phyloP scores from a whole-genome alignment of 179 eudicot species.

The Silene coronaria region DNA sequence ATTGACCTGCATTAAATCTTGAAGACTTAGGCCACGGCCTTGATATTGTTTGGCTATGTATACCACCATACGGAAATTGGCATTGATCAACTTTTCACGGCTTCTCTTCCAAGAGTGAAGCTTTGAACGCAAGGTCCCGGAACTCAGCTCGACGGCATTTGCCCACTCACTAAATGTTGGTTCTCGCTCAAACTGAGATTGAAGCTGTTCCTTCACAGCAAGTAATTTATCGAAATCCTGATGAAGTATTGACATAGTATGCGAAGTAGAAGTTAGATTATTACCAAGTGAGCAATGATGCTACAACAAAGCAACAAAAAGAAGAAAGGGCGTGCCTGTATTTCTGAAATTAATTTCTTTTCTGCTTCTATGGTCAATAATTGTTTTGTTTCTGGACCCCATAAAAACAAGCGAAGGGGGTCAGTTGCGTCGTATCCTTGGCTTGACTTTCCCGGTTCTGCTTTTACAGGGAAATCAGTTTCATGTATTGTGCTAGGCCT shows the following conservation, averaged over 20 bases:
- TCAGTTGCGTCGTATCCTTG: slow-evolving; percentile 52
- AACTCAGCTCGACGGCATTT: slow-evolving; percentile 54
- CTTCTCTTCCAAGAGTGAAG: slow-evolving; percentile 49
- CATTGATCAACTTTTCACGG: slow-evolving; percentile 62
- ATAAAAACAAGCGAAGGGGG: slow-evolving; percentile 60
- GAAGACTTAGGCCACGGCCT: slow-evolving; percentile 71
- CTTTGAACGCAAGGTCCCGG: slow-evolving; percentile 47
- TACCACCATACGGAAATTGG: slow-evolving; percentile 88
- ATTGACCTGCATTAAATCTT: slow-evolving; percentile 80
- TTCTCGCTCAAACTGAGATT: slow-evolving; percentile 66
- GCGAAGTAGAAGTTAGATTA: not conserved
- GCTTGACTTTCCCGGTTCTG: slow-evolving; percentile 32
- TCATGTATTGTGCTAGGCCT: slow-evolving; percentile 39
- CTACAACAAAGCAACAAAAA: not conserved
- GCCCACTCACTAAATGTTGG: slow-evolving; percentile 90
- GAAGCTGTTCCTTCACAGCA: slow-evolving; percentile 54
- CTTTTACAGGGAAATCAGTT: slow-evolving; percentile 26
- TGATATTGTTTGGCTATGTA: slow-evolving; percentile 81
- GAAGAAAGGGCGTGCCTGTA: slow-evolving; percentile 47
- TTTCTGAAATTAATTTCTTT: slow-evolving; percentile 47
- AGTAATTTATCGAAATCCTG: slow-evolving; percentile 59
- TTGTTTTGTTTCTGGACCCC: slow-evolving; percentile 59
- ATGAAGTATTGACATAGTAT: slow-evolving; percentile 16
- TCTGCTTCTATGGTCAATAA: slow-evolving; percentile 72
- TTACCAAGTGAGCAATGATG: not conserved